Base-by-base conservation (phyloP, 2,329 filamentous ascomycete species). In the Zasmidium cellare region DNA sequence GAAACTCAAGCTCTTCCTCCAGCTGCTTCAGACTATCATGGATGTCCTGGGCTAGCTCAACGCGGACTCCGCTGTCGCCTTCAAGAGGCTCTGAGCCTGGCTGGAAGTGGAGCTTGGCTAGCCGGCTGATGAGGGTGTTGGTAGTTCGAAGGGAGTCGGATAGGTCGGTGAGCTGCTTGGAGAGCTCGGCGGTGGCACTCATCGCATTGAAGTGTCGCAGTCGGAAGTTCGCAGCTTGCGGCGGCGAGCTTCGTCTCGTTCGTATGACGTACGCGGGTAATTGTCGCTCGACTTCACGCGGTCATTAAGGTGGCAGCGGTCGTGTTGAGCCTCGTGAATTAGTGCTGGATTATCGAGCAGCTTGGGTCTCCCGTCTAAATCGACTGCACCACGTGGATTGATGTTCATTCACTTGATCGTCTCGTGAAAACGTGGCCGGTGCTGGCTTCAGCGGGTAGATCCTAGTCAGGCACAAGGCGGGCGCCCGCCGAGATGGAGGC, bases 21-120 rank as follows among this genome's bases (percentile, higher is more conserved):
- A 89, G 84, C 57, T 90, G 87, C 66, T 90, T 88, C 60, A 97
- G 76, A 18, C 84, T 83, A 68, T 90, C 86, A 65, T 88, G 87
- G 62, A 97, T 96, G 72, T 97, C 92, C 20, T 84, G 81, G 63
- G 86, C 85, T 31, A 97, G 83, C 75, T 96, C 92, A 19, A 87
- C 74, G 56, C 88, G 85, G 5, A 81, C 80, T 62, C 85, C 82
- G 54, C 60, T 52, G 22, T 62, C 60, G 81, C 89, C 80, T 79
- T 81, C 69, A 72, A 80, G 76, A 11, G 72, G 85, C 80, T 80
- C 86, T 76, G 76, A 88, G 79, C 72, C 91, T 66, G 66, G 82
- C 72, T 77, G 86, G 77, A 76, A 87, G 74, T 70, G 87, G 70
- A 87, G 80, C 71, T 80, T 84, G 62, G 80, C 76, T 18, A 87